phyloP scores from a whole-genome alignment of 768 basidiomycete genomes.

The Mycena chlorophos region DNA sequence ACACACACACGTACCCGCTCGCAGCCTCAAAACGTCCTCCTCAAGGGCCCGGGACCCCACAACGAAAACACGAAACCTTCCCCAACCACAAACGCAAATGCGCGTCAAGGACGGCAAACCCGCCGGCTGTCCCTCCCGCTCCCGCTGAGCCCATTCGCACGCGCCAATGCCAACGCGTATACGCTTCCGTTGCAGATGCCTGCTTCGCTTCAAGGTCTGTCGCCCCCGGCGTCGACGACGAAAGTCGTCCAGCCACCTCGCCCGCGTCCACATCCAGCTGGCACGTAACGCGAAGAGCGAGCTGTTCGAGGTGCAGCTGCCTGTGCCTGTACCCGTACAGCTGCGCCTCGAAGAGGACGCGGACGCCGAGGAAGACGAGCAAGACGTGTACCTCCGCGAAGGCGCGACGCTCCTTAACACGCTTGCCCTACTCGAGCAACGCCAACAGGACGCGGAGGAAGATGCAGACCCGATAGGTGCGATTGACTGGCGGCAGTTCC shows the following conservation, averaged over 20 bases:
- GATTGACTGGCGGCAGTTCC: slow-evolving; percentile 1
- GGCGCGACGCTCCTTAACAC: too few relatives aligned
- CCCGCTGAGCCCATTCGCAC: not conserved
- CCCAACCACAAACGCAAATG: not conserved
- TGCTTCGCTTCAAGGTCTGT: not conserved
- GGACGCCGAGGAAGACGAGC: not conserved
- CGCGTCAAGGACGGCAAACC: not conserved
- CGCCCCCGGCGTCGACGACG: not conserved
- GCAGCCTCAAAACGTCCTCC: not conserved
- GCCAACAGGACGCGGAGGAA: not conserved
- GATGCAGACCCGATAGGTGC: not conserved
- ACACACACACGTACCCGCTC: too few relatives aligned
- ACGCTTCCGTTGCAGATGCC: not conserved
- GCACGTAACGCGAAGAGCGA: too few relatives aligned
- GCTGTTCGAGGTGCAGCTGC: too few relatives aligned
- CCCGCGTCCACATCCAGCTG: too few relatives aligned
- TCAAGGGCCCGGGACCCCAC: not conserved
- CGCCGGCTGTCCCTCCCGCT: not conserved
- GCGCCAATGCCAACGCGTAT: not conserved
- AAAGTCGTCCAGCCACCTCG: too few relatives aligned
- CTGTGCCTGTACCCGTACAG: too few relatives aligned
- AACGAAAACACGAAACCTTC: not conserved
- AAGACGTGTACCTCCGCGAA: not conserved
- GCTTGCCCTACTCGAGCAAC: too few relatives aligned
- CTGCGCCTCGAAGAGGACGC: too few relatives aligned